phyloP scores from a whole-genome alignment of 768 basidiomycete genomes.

The Lyophyllum decastes region DNA sequence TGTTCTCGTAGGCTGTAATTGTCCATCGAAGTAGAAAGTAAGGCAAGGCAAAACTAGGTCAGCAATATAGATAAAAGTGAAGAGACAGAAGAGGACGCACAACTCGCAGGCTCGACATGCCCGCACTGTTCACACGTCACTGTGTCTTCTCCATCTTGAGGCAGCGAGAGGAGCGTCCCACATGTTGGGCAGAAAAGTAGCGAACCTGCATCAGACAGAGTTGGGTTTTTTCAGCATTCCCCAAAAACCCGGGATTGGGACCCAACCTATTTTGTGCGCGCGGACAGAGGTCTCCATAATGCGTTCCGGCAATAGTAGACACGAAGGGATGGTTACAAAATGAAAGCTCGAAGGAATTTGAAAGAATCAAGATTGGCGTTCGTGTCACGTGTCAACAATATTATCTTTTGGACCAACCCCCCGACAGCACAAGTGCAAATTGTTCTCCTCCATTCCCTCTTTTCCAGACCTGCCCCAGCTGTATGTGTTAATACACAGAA shows the following conservation, averaged over 20 bases:
- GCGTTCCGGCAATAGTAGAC: no score
- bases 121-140: constrained; percentile 90
- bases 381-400: no score
- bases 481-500: no score
- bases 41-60: background rate
- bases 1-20: constrained; percentile 83
- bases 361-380: no score
- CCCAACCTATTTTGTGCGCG: background rate
- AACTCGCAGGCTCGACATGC: constrained; percentile 83
- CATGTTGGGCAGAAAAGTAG: constrained; percentile 94
- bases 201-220: constrained; percentile 55
- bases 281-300: background rate
- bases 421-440: no score
- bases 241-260: background rate
- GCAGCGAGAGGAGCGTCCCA: constrained; percentile 85
- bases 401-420: no score
- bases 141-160: constrained; percentile 68
- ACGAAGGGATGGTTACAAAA: no score
- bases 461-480: no score
- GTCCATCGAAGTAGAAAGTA: no score
- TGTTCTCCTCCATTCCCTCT: no score
- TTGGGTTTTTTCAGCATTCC: background rate
- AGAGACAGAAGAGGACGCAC: constrained; percentile 50
- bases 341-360: no score
- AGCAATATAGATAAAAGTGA: background rate